Percentiles rank a stretch among this genome's conserved stretches.
Evolutionary conservation across 2,329 filamentous ascomycete species (phyloP).

Genomic region (Fusarium piperis): DNA sequence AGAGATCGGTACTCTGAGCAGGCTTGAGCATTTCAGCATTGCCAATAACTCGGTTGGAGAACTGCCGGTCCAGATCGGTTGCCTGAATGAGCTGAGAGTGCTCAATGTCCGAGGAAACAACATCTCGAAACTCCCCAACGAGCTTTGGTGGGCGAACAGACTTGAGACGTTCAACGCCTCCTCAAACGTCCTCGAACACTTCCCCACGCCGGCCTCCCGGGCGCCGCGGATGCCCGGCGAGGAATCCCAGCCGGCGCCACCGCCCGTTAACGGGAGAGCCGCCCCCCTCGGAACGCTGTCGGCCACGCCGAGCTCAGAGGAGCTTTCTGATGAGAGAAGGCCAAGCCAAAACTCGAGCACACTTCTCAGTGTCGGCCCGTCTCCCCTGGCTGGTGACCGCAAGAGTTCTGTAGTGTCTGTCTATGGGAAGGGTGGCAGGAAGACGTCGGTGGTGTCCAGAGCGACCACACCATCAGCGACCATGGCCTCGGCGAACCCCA

Average conservation of each 20-base stretch:
- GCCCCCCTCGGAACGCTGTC: slow-evolving; percentile 55
- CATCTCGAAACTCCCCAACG: slow-evolving; percentile 84
- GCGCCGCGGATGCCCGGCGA: slow-evolving; percentile 70
- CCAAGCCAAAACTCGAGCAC: slow-evolving; percentile 87
- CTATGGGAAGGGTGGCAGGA: slow-evolving; percentile 80
- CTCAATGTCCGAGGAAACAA: slow-evolving; percentile 95
- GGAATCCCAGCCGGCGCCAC: slow-evolving; percentile 48
- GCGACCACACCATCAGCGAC: slow-evolving; percentile 58
- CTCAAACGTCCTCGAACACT: slow-evolving; percentile 89
- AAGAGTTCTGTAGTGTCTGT: slow-evolving; percentile 89
- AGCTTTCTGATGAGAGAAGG: slow-evolving; percentile 74
- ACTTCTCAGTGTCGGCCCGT: slow-evolving; percentile 78
- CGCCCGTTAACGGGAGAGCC: slow-evolving; percentile 54
- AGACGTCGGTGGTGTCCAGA: slow-evolving; percentile 84
- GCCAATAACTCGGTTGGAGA: slow-evolving; percentile 89
- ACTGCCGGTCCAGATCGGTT: slow-evolving; percentile 88
- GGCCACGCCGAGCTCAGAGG: slow-evolving; percentile 78
- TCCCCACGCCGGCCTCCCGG: slow-evolving; percentile 85
- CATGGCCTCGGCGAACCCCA: slow-evolving; percentile 61
- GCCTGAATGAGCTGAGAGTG: slow-evolving; percentile 82
- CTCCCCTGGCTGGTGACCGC: slow-evolving; percentile 72
- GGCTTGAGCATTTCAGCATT: slow-evolving; percentile 91
- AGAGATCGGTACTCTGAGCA: slow-evolving; percentile 84
- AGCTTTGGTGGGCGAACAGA: slow-evolving; percentile 95
- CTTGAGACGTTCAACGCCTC: slow-evolving; percentile 94